Evolutionary conservation across 1,284 basidiomycete genomes (phyloP), one percentile per base, ranked within the genome.

Genomic region (Paramarasmius palmivorus): DNA sequence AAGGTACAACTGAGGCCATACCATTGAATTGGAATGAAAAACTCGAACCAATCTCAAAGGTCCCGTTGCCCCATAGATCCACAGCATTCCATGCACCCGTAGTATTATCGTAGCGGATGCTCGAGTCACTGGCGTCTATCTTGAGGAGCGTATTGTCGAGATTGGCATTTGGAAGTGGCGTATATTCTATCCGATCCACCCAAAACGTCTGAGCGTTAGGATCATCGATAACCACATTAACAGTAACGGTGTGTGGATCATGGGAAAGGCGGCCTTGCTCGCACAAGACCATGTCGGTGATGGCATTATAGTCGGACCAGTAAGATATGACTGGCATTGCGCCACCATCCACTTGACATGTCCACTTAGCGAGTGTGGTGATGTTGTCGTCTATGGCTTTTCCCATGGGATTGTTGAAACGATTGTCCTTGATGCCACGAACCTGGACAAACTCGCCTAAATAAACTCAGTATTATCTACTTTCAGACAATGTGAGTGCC

Each of bases 181-280:
- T 32, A 32, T 46, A 46, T 15, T 46, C 44, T 32, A 46, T 19
- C 29, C 29, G 25, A 19, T 46, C 44, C 12, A 46, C n/a, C 44
- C 44, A 46, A 17, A 46, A 46, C 44, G n/a, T 46, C 7, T 46
- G 44, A 4, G 44, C 29, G 25, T 32, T 46, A 14, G 44, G 44
- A 19, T 46, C 44, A 29, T 46, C 44, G 12, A 46, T 29, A 9
- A 29, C 29, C 8, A 46, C 44, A 14, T 29, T 46, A 15, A 46
- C 44, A 14, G 44, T 46, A 17, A 46, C 25, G 8, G 44, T 46
- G 25, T 46, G 44, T 29, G 25, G 12, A 14, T 29, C 25, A 10
- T 15, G 23, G 12, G 44, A 46, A 12, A 46, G 25, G 8, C 19
- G 10, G 8, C 44, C 44, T 32, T 29, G 44, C 15, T 46, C 44